Base-by-base conservation (phyloP, 306 rosid species). In the Notholithocarpus densiflorus region DNA sequence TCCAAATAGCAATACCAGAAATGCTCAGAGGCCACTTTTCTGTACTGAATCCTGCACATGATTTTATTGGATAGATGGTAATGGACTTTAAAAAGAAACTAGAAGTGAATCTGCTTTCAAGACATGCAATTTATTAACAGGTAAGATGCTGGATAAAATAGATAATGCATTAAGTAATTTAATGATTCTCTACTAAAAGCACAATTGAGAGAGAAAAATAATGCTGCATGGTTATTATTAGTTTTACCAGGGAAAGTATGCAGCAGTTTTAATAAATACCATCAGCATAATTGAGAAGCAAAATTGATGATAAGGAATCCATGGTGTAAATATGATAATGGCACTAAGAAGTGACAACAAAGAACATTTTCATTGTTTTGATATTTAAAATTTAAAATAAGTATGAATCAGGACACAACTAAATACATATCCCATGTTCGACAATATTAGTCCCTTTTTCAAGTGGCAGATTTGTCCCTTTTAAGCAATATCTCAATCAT, bases 21-120 rank as follows among this genome's bases (percentile, higher is more conserved):
- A 72, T 86, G 83, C 90, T 78, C 60, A 94, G 86, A 78, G 97
- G 98, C 98, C 98, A 95, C 80, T 87, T 91, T 79, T 74, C 84
- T 52, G 85, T 75, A 72, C 82, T 85, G 87, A 95, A 95, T 75
- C 98, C 98, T 45, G 90, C 97, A 81, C 98, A 95, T 27, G 98
- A 95, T 88, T 95, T 95, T 81, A 95, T 92, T 74, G 98, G 98
- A 81, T 92, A 95, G 82, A 95, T 68, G 70, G 91, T 82, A 75
- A 95, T 82, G 57, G 93, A 87, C 78, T 91, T 90, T 70, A 95
- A 87, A 83, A 43, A 74, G 82, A 86, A 79, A 80, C 76, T 48
- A 77, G 79, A 72, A 82, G 84, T 82, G 56, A 74, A 61, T 85
- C 85, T 82, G 23, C 76, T 83, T 71, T 85, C 88, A 72, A 72